A percentile compares a stretch with the other conserved stretches of the same genome.
phyloP scores from a whole-genome alignment of 2,329 filamentous ascomycete species.

The Kalmusia sp. region DNA sequence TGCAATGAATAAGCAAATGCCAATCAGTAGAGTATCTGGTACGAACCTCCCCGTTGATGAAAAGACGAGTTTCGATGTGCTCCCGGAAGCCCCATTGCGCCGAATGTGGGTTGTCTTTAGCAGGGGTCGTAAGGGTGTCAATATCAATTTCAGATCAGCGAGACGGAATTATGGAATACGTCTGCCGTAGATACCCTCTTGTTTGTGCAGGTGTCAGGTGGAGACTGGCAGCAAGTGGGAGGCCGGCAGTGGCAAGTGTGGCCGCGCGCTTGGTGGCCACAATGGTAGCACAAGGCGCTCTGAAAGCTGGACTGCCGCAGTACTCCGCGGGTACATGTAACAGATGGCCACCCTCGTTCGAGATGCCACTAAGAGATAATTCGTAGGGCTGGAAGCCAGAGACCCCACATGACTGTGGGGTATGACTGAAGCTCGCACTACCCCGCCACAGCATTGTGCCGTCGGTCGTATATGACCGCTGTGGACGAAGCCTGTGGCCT shows the following conservation, averaged over 20 bases:
- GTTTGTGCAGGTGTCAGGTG: background rate
- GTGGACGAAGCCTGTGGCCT: slow-evolving; percentile 8
- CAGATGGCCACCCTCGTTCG: background rate
- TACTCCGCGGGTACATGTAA: background rate
- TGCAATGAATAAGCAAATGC: slow-evolving; percentile 17
- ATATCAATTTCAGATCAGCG: background rate
- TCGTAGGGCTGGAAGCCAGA: background rate
- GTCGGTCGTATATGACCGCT: slow-evolving; percentile 35
- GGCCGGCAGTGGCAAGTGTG: background rate
- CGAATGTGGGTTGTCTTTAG: background rate
- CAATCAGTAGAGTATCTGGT: background rate
- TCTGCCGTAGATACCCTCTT: background rate
- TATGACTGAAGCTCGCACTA: slow-evolving; percentile 1
- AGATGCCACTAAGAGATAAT: background rate
- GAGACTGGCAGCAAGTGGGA: background rate
- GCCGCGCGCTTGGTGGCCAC: background rate
- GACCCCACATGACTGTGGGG: slow-evolving; percentile 7
- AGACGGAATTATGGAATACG: background rate
- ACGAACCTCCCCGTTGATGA: slow-evolving; percentile 44
- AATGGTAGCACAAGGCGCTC: background rate
- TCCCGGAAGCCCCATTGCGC: slow-evolving; percentile 36
- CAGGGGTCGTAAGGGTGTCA: background rate
- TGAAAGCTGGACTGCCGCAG: background rate
- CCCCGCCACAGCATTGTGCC: slow-evolving; percentile 19
- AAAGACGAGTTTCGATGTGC: slow-evolving; percentile 41